Percentiles rank a stretch among this genome's conserved stretches.
These are phyloP conservation scores for Hemisphaericaspora xylanilytica DNA, from an alignment of 1,139 yeast species.

Conservation along the genomic window DNA sequence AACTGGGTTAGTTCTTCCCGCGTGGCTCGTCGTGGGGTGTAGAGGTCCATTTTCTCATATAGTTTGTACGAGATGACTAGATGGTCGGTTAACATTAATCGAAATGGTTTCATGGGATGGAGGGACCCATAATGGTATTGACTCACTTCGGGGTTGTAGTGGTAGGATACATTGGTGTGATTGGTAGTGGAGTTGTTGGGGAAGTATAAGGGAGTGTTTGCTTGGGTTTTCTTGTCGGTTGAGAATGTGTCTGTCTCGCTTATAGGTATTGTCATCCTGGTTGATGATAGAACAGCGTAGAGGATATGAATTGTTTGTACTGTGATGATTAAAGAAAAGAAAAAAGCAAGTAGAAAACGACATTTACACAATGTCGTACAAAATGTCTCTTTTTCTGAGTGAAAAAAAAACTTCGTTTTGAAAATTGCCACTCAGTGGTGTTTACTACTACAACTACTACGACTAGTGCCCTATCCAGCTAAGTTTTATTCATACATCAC, in stretches of 20 bases:
- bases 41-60: constrained; percentile 87
- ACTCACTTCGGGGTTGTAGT: constrained; percentile 79
- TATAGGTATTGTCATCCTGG: constrained; percentile 17
- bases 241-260: constrained; percentile 37
- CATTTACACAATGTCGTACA: constrained; percentile 4
- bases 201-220: constrained; percentile 59
- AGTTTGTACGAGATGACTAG: constrained; percentile 80
- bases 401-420: neutral
- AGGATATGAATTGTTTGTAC: no score
- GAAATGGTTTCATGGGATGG: constrained; percentile 98
- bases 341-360: no score
- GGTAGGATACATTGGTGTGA: constrained; percentile 67
- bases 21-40: constrained; percentile 79
- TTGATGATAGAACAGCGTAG: neutral
- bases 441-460: no score
- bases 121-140: constrained; percentile 85
- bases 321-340: neutral
- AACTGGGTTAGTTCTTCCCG: constrained; percentile 73
- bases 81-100: constrained; percentile 92
- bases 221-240: constrained; percentile 56
- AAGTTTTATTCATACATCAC: no score
- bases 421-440: neutral
- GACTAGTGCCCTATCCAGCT: no score
- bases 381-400: neutral
- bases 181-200: constrained; percentile 37